Percentiles rank a stretch among this genome's conserved stretches.
Evolutionary conservation across 2,329 filamentous ascomycete species (phyloP).

Genomic region (Cercospora beticola): DNA sequence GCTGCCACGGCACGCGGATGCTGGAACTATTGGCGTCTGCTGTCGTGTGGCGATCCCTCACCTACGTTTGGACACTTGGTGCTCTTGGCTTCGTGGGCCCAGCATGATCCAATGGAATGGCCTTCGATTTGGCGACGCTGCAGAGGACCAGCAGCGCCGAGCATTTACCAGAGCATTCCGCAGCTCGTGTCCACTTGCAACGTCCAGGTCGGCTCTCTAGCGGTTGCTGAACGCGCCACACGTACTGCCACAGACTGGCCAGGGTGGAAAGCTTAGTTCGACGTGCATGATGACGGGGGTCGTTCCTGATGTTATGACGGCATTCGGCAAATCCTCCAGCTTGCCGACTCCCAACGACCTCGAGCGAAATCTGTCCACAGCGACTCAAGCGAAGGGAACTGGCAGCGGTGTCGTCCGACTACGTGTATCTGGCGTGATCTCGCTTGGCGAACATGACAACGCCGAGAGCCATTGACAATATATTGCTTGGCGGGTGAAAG

Average conservation of each 20-base stretch:
- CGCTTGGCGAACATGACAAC: neutral
- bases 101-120: neutral
- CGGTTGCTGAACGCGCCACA: neutral
- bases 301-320: neutral
- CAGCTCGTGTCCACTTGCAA: neutral
- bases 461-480: neutral
- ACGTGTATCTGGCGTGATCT: neutral
- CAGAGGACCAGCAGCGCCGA: conserved; percentile 5
- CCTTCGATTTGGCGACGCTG: neutral
- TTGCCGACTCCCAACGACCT: neutral
- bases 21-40: conserved; percentile 13
- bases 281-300: conserved; percentile 7
- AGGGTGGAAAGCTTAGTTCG: conserved; percentile 11
- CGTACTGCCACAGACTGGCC: conserved; percentile 8
- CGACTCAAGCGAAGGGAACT: neutral
- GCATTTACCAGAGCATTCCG: neutral
- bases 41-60: conserved; percentile 20
- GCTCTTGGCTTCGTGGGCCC: conserved; percentile 16
- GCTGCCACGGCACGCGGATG: conserved; percentile 24
- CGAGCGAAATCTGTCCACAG: neutral
- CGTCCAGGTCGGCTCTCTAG: neutral
- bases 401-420: neutral
- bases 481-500: neutral
- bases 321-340: conserved; percentile 2
- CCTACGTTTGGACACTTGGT: conserved; percentile 10